Evolutionary conservation across 768 basidiomycete species (phyloP), one percentile per base, ranked within the genome.

Genomic region (Termitomyces sp.): DNA sequence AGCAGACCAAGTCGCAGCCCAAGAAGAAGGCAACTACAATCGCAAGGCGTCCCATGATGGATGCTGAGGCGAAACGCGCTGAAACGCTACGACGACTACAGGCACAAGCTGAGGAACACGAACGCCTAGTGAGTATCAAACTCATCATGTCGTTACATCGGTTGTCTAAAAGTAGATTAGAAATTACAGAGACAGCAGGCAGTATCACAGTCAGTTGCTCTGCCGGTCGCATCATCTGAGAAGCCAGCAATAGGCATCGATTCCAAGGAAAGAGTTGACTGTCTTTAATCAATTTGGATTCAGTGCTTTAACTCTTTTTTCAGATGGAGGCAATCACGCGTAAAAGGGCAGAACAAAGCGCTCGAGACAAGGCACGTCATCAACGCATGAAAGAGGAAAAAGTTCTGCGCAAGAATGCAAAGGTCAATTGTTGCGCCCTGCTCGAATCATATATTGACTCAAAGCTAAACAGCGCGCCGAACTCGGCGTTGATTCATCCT

Each of bases 341-440:
- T 12, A 63, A 65, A 38, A 63, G 72, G 48, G 73, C 73, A 27
- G 72, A 71, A 50, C 75, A 76, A 60, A 74, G 73, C 58, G 70
- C 71, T 21, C 65, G 73, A 49, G 73, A 74, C 62, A 74, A 72
- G 61, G 72, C 67, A 23, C 67, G 70, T 9, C 63, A 65, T 45
- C 65, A 65, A 32, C 62, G 58, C 49, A 44, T 63, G 59, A 57
- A 65, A 56, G 69, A 69, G 61, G 66, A 73, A 62, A 64, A 59
- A 27, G 64, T 62, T 17, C 60, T 52, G n/a, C 46, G 52, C n/a
- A 58, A 57, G 16, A 38, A 32, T 12, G 46, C 27, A 21, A 57
- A 41, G 25, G 55, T 62, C 17, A 19, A 42, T 45, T 27, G 5
- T 32, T 8, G 27, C 2, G 27, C 42, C 27, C 46, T 16, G 14